Evolutionary conservation across 164 flowering plant species (phyloP).

Genomic region (Vitis labrusca): DNA sequence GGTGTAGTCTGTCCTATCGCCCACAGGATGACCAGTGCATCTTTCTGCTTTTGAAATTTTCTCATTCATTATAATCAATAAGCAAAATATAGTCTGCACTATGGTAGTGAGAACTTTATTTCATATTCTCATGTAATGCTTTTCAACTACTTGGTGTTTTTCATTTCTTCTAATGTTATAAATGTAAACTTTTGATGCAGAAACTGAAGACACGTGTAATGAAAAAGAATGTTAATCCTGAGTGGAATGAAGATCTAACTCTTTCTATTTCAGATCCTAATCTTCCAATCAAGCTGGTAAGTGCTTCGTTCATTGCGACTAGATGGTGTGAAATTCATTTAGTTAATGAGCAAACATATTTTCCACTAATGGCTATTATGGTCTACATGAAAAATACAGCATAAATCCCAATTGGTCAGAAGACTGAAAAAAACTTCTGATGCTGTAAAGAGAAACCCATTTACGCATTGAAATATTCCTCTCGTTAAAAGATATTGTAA

Average conservation of each 20-base stretch:
- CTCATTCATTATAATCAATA: too few relatives aligned
- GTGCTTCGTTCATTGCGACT: neutral
- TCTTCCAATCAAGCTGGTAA: conserved; percentile 47
- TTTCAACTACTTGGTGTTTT: neutral
- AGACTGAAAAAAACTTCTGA: too few relatives aligned
- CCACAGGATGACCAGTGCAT: too few relatives aligned
- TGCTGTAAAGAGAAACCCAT: neutral
- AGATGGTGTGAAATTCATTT: neutral
- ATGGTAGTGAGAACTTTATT: neutral
- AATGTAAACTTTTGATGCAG: conserved; percentile 25
- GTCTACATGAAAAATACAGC: neutral
- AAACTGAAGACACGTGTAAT: conserved; percentile 63
- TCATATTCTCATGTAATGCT: neutral
- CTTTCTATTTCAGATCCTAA: conserved; percentile 52
- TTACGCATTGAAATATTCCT: neutral
- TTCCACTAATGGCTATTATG: neutral
- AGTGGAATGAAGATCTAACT: conserved; percentile 74
- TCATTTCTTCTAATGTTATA: neutral
- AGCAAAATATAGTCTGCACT: too few relatives aligned
- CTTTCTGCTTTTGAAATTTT: too few relatives aligned
- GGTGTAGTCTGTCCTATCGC: too few relatives aligned
- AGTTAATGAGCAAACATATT: neutral
- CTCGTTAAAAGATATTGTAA: neutral
- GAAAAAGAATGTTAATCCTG: conserved; percentile 57
- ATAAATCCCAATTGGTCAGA: neutral